Percentiles rank a stretch among this genome's conserved stretches.
These are phyloP conservation scores for Blastomyces parvus DNA, from an alignment of 2,329 filamentous ascomycete species.

Conservation along the genomic window DNA sequence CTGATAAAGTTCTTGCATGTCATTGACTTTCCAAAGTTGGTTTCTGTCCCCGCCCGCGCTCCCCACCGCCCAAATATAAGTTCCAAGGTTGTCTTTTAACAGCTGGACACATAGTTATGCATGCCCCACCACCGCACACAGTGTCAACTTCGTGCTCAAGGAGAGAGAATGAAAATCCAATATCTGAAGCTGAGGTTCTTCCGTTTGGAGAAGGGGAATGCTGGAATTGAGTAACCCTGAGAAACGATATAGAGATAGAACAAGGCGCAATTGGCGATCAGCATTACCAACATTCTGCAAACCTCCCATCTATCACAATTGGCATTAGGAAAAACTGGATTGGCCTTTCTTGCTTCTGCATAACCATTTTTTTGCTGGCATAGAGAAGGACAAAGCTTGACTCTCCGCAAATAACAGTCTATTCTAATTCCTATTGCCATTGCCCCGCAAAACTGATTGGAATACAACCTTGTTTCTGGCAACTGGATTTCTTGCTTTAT, in stretches of 20 bases:
- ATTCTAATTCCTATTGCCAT: neutral
- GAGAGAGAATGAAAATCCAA: neutral
- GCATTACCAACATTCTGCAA: neutral
- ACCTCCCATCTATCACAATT: neutral
- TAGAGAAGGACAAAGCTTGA: neutral
- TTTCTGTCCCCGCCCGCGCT: too few species aligned
- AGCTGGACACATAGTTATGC: neutral
- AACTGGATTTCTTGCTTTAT: neutral
- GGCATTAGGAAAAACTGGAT: neutral
- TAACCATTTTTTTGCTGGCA: neutral
- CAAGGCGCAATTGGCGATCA: too few species aligned
- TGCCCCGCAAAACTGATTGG: neutral
- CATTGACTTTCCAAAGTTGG: neutral
- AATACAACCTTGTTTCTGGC: neutral
- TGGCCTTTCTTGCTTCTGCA: neutral
- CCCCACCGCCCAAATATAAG: neutral
- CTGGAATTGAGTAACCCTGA: neutral
- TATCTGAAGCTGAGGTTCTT: too few species aligned
- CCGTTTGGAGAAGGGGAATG: neutral
- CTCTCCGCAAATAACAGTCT: too few species aligned
- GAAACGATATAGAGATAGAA: neutral
- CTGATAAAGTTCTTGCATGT: neutral
- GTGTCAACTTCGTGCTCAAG: neutral
- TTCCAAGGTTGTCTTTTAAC: neutral
- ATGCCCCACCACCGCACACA: neutral